A percentile compares a stretch with the other conserved stretches of the same genome.
Conservation (phyloP, 306 rosid genomes). For the Amphicarpaea edgeworthii region DNA sequence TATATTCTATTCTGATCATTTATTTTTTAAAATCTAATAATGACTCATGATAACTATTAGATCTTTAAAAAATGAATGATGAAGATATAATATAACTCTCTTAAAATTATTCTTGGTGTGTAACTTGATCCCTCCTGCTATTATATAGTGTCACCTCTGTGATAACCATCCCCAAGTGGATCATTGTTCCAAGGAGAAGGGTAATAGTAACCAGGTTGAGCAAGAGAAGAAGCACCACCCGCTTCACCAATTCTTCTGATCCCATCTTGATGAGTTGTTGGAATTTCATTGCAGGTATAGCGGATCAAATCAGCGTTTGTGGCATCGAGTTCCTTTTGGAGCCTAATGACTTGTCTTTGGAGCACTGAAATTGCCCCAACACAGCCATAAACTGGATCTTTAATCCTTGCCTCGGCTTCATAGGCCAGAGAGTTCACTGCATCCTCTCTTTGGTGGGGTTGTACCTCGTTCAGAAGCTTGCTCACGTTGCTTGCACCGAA, state of each 20-base stretch:
- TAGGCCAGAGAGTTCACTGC: slow-evolving; percentile 94
- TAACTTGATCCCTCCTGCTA: too few species aligned
- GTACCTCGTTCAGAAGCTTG: slow-evolving; percentile 82
- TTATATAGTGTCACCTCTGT: slow-evolving; percentile 46
- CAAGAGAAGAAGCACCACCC: slow-evolving; percentile 50
- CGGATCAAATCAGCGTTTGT: slow-evolving; percentile 82
- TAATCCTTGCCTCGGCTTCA: slow-evolving; percentile 87
- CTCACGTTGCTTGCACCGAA: slow-evolving; percentile 96
- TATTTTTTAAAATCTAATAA: too few species aligned
- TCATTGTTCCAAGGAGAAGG: slow-evolving; percentile 56
- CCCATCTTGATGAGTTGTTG: slow-evolving; percentile 38
- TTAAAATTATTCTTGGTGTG: too few species aligned
- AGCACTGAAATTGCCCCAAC: slow-evolving; percentile 91
- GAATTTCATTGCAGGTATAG: slow-evolving; percentile 58
- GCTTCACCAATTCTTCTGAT: slow-evolving; percentile 44
- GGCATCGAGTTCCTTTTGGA: slow-evolving; percentile 87
- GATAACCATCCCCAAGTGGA: slow-evolving; percentile 51
- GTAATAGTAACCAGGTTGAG: slow-evolving; percentile 56
- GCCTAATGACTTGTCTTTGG: slow-evolving; percentile 82
- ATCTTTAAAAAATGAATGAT: too few species aligned
- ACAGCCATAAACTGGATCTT: slow-evolving; percentile 90
- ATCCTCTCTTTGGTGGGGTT: slow-evolving; percentile 85
- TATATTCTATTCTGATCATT: too few species aligned
- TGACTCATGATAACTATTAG: too few species aligned
- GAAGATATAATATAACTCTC: too few species aligned